Percentiles rank a stretch among this genome's conserved stretches.
These are phyloP conservation scores for Annulohypoxylon stygium DNA, from an alignment of 495 filamentous ascomycete species.

Conservation along the genomic window DNA sequence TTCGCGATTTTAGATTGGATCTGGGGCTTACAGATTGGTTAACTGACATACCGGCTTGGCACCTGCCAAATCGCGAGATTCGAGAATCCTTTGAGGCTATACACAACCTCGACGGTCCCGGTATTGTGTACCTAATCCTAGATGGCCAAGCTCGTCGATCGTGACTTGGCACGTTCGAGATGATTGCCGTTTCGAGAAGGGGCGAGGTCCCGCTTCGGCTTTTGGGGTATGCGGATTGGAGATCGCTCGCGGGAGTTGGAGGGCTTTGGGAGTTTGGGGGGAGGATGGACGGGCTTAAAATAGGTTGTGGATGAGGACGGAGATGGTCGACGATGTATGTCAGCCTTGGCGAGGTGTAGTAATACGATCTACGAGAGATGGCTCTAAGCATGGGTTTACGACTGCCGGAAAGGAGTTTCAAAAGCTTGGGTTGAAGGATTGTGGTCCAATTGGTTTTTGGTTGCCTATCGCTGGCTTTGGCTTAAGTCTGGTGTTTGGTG, in stretches of 20 bases:
- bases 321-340: neutral
- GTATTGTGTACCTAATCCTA: neutral
- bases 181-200: neutral
- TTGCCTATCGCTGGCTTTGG: neutral
- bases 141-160: neutral
- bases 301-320: neutral
- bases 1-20: neutral
- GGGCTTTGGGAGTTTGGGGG: neutral
- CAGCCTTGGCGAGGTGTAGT: slow-evolving; percentile 8
- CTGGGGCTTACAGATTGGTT: neutral
- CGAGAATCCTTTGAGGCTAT: slow-evolving; percentile 20
- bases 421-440: neutral
- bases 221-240: neutral
- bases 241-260: neutral
- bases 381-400: neutral
- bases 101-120: neutral
- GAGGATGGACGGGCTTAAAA: neutral
- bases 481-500: neutral
- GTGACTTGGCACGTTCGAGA: neutral
- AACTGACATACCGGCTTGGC: neutral
- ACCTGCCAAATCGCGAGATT: slow-evolving; percentile 4
- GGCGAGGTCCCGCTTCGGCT: neutral
- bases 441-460: neutral
- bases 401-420: neutral
- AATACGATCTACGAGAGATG: neutral